phyloP scores from a whole-genome alignment of 805 yeast species.

The Phaffomyces opuntiae region DNA sequence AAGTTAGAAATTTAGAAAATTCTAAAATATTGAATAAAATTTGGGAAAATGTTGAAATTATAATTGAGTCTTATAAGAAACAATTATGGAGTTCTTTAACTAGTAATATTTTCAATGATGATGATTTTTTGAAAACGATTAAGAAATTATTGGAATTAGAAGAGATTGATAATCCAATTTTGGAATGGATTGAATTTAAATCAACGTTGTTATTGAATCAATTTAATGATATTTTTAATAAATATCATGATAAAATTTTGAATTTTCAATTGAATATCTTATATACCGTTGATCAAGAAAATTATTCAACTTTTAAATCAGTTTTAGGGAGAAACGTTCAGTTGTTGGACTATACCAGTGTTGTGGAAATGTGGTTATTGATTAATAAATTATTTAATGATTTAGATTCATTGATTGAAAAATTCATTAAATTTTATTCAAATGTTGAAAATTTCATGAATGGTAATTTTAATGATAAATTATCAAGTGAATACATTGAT shows the following conservation, averaged over 20 bases:
- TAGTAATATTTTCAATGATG: constrained; percentile 8
- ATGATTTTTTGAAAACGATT: constrained; percentile 35
- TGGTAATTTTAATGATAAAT: constrained; percentile 36
- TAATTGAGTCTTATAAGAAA: constrained; percentile 47
- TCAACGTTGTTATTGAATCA: constrained; percentile 32
- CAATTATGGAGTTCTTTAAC: constrained; percentile 44
- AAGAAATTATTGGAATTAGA: constrained; percentile 56
- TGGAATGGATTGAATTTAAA: constrained; percentile 52
- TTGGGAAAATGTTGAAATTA: constrained; percentile 48
- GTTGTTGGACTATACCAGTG: constrained; percentile 44
- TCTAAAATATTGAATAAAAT: constrained; percentile 39
- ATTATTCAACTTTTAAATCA: constrained; percentile 23
- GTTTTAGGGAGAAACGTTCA: constrained; percentile 18
- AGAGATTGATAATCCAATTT: constrained; percentile 56
- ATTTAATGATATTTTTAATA: constrained; percentile 35
- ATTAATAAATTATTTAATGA: constrained; percentile 35
- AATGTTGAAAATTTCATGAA: constrained; percentile 47
- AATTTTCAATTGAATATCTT: constrained; percentile 34
- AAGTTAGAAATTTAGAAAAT: too few relatives aligned
- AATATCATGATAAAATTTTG: constrained; percentile 33
- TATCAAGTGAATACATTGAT: constrained; percentile 25
- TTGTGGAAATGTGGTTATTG: constrained; percentile 55
- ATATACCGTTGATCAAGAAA: constrained; percentile 30
- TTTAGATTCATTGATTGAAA: constrained; percentile 30
- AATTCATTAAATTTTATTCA: constrained; percentile 45